These are phyloP conservation scores for Halophytophthora batemanensis DNA, from an alignment of 352 stramenopile genomes.

Conservation along the genomic window DNA sequence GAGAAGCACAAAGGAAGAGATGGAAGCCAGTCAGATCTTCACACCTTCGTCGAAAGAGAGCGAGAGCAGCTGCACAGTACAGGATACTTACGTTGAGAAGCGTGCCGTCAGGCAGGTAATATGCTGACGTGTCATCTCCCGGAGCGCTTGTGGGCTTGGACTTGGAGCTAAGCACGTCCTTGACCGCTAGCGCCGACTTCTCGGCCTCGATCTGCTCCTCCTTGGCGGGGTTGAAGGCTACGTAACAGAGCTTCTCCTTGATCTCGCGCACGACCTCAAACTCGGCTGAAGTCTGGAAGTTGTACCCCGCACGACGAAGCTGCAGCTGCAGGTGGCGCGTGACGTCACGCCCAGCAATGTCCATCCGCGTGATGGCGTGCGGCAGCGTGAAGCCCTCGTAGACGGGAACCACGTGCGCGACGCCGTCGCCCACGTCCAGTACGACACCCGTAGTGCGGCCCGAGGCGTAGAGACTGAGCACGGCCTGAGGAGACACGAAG, in stretches of 20 bases:
- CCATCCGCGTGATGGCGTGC: slow-evolving; percentile 78
- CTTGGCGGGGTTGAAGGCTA: slow-evolving; percentile 81
- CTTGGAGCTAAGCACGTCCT: slow-evolving; percentile 52
- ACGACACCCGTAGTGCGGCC: slow-evolving; percentile 85
- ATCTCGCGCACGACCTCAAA: slow-evolving; percentile 86
- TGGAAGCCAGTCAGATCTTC: slow-evolving; percentile 1
- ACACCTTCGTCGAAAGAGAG: too few relatives aligned
- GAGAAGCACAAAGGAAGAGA: slow-evolving; percentile 3
- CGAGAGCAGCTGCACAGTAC: neutral
- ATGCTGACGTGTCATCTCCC: slow-evolving; percentile 59
- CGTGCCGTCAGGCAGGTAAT: slow-evolving; percentile 81
- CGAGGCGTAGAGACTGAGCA: slow-evolving; percentile 88
- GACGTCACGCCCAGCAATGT: slow-evolving; percentile 84
- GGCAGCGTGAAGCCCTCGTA: slow-evolving; percentile 83
- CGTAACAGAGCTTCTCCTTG: slow-evolving; percentile 87
- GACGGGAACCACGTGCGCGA: slow-evolving; percentile 84
- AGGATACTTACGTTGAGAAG: slow-evolving; percentile 64
- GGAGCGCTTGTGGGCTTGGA: slow-evolving; percentile 28
- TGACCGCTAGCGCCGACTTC: slow-evolving; percentile 47
- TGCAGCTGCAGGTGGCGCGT: slow-evolving; percentile 76
- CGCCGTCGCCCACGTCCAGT: slow-evolving; percentile 87
- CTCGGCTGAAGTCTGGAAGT: slow-evolving; percentile 88
- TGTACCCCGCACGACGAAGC: slow-evolving; percentile 73
- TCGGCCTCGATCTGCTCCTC: slow-evolving; percentile 81
- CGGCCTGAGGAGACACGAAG: slow-evolving; percentile 80